Base-by-base conservation (phyloP, 2,329 filamentous ascomycete genomes). In the Hypoxylon sp. region DNA sequence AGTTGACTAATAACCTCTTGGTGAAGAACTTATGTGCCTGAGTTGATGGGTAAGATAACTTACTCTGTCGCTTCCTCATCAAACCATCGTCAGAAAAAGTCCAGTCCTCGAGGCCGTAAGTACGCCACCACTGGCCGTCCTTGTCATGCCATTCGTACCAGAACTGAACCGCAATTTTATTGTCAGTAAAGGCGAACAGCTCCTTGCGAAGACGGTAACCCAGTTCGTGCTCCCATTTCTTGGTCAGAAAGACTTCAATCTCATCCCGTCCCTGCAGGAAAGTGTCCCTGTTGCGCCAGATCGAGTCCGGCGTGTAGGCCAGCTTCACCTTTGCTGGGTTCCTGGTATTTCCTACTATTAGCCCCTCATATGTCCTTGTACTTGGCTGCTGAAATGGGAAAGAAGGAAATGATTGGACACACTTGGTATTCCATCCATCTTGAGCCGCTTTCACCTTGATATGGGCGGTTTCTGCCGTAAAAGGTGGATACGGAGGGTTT, bases 401-500 rank as follows among this genome's bases (percentile, higher is more conserved):
- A 6, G 52, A 33, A 24, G 33, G 9, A 11, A 4, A 33, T 14
- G 8, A 9, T 39, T 52, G 29, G 4, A 44, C 82, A 72, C 79
- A 93, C 91, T 84, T 87, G 1, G 90, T 91, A 75, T 97, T 97
- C 94, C 94, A 97, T 2, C 91, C 84, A 77, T 93, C 88, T 77
- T 97, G 94, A 0, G 92, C 93, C 17, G 90, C 90, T 81, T 97
- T 97, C 70, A 97, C 93, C 78, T 97, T 97, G 65, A 85, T 83
- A 14, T 82, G 82, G 1, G 94, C 94, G 0, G 89, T 91, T 76
- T 93, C 90, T 33, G 81, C 81, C 0, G 89, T 95, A 78, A 94
- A 97, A 0, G 93, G 93, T 3, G 94, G 93, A 47, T 84, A 82
- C 0, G 87, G 87, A 2, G 83, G 84, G 57, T 59, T 73, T 63